Evolutionary conservation across 371 early-diverging fungal species (phyloP).

Genomic region (Zychaea mexicana): DNA sequence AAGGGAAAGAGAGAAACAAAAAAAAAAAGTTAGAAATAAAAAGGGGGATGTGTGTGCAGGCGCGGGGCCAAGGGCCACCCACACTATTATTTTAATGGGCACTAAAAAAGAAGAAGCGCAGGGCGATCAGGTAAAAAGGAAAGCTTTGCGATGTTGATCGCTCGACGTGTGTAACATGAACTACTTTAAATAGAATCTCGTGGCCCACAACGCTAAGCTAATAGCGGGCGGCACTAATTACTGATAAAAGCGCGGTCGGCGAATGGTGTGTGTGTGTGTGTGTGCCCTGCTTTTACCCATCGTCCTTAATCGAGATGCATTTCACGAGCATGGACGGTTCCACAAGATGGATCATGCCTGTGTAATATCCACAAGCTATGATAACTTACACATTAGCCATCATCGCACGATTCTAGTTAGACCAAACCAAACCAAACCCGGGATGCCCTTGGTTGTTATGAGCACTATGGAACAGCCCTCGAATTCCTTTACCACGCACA

Average conservation of each 20-base stretch:
- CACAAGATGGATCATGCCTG: conserved; percentile 10
- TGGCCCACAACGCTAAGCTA: conserved; percentile 2
- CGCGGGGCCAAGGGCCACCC: neutral
- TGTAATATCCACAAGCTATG: too few relatives aligned
- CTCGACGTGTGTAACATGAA: conserved; percentile 13
- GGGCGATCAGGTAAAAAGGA: conserved; percentile 7
- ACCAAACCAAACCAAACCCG: too few relatives aligned
- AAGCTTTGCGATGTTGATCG: conserved; percentile 9
- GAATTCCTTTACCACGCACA: too few relatives aligned
- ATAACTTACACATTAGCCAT: too few relatives aligned
- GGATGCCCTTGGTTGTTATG: too few relatives aligned
- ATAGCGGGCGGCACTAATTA: too few relatives aligned
- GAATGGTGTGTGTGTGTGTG: too few relatives aligned
- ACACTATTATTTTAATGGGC: neutral
- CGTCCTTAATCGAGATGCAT: conserved; percentile 10
- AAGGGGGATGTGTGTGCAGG: neutral
- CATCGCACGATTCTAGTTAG: neutral
- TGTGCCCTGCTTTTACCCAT: too few relatives aligned
- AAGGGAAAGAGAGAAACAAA: conserved; percentile 10
- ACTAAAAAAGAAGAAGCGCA: too few relatives aligned
- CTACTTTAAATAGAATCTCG: conserved; percentile 12
- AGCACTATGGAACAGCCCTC: too few relatives aligned
- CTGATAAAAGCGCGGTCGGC: too few relatives aligned
- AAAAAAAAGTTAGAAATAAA: conserved; percentile 1
- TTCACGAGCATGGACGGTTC: conserved; percentile 8